These are phyloP conservation scores for Holtermanniella nyarrowii DNA, from an alignment of 768 basidiomycete genomes.

Conservation along the genomic window DNA sequence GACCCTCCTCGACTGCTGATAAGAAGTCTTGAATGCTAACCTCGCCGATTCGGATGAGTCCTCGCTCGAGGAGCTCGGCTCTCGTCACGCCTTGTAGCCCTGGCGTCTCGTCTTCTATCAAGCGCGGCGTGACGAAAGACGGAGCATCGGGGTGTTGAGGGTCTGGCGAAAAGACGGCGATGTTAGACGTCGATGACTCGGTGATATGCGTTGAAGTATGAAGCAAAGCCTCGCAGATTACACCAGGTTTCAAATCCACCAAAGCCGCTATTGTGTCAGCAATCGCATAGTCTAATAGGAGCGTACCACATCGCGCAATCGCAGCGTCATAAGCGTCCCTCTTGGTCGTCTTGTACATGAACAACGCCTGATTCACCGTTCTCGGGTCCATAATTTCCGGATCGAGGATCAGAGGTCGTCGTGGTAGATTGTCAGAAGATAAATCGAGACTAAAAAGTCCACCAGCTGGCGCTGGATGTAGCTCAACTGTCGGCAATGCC, in stretches of 20 bases:
- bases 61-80: slow-evolving; percentile 16
- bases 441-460: slow-evolving; percentile 8
- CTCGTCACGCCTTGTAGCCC: slow-evolving; percentile 29
- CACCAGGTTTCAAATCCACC: neutral
- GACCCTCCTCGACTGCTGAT: slow-evolving; percentile 6
- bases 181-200: slow-evolving; percentile 30
- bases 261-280: neutral
- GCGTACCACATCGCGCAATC: slow-evolving; percentile 8
- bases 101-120: slow-evolving; percentile 2
- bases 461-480: slow-evolving; percentile 8
- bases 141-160: neutral
- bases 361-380: slow-evolving; percentile 2
- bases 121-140: slow-evolving; percentile 20
- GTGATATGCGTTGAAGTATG: slow-evolving; percentile 17
- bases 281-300: neutral
- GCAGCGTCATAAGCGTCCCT: slow-evolving; percentile 23
- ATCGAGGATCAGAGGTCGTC: slow-evolving; percentile 15
- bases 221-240: slow-evolving; percentile 20
- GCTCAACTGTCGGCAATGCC: slow-evolving; percentile 14
- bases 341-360: slow-evolving; percentile 24
- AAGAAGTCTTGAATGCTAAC: slow-evolving; percentile 17
- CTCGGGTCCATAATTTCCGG: slow-evolving; percentile 1
- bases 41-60: slow-evolving; percentile 19
- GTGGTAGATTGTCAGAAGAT: neutral
- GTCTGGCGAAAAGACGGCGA: slow-evolving; percentile 15